Evolutionary conservation across 805 yeast genomes (phyloP), one percentile per base, ranked within the genome.

Genomic region (Kuraishia floccosa): DNA sequence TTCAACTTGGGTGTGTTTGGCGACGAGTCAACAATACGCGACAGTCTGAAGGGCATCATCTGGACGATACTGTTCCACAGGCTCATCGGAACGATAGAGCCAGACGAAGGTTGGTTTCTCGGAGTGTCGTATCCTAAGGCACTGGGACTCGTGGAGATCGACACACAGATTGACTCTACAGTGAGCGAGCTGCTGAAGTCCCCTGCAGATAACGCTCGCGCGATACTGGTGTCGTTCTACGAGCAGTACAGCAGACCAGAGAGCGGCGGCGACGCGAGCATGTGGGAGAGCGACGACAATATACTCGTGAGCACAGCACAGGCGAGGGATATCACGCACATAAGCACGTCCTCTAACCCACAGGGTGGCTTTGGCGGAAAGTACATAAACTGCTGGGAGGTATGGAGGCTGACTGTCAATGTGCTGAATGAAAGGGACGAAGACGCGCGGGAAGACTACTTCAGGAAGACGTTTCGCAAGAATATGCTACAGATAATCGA

Each of bases 21-120:
- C 1, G 81, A 74, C 37, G 47, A 72, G 32, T 64, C 70, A 28
- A 66, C 68, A 28, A 61, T 67, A 6, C 56, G 68, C 30, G 83
- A 75, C 35, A 68, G 72, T 6, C 49, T 72, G 11, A 65, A 60
- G 61, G 83, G 80, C 2, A 52, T 78, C 17, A 48, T 82, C 33
- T 74, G 82, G 59, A 58, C 82, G 2, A 71, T 81, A 13, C 68
- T 81, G 47, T 81, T 81, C 49, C 70, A 74, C 33, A 55, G 93
- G 27, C 54, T 78, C 17, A 72, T 82, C 45, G 89, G 87, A 1
- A 64, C 76, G 1, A 58, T 78, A 12, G 49, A 54, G 2, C 85
- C 87, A 2, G 49, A 56, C 11, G 63, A 70, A 4, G 52, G 56
- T n/a, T 76, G 73, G 38, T 72, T 74, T 31, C 49, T 69, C 7